Base-by-base conservation (phyloP, 2,329 filamentous ascomycete genomes). In the Cercospora sesami region DNA sequence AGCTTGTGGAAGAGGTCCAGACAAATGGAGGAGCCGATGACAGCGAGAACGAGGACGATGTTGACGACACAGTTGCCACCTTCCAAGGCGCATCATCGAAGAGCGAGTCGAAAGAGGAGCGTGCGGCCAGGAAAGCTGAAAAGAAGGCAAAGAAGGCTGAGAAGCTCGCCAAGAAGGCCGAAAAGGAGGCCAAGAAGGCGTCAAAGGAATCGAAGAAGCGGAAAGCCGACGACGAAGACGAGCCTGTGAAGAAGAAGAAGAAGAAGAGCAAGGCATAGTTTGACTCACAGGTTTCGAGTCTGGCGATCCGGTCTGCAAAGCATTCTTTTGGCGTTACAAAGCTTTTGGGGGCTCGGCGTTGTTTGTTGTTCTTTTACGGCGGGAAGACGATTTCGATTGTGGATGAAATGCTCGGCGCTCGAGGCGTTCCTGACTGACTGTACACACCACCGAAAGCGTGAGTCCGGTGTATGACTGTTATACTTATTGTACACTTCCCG, bases 41-140 rank as follows among this genome's bases (percentile, higher is more conserved):
- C 51, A 76, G 76, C 57, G 79, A 75, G 63, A 77, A 78, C 16
- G 82, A 84, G 71, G 80, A 75, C 7, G 81, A 81, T 59, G 77
- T 77, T 45, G 78, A 77, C n/a, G 78, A 79, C 60, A 68, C 66
- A 5, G 60, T 68, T 45, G 59, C 66, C 60, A 68, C 64, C 14
- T 71, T 74, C 31, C 73, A 75, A 63, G 72, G 73, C 62, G 69
- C 69, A 81, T 86, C 91, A 79, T 88, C 88, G 80, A 87, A 87
- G 81, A 68, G 67, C 30, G 67, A 68, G 39, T 65, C 67, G 9
- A 33, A 60, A 48, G 67, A 68, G 33, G 67, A 68, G 42, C 59
- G 60, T 5, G 63, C 63, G 18, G 67, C 67, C 53, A 60, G 67
- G 12, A 68, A 68, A 61, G 67, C 67, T 14, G 62, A 60, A 26